phyloP scores from a whole-genome alignment of 2,329 filamentous ascomycete species.

The Neurospora crassa region DNA sequence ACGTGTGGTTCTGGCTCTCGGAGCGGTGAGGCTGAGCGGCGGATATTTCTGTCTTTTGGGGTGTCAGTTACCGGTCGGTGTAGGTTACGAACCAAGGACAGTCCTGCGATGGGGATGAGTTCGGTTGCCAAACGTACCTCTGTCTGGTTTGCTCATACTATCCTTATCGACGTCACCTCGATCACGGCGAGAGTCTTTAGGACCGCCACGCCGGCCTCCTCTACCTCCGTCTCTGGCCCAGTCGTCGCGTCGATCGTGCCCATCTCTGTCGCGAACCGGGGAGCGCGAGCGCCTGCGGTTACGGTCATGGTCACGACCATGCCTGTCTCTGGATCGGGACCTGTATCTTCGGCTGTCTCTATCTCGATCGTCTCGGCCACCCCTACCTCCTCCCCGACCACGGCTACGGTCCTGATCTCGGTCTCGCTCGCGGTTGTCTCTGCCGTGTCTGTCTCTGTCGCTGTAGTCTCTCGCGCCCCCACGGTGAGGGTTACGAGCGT shows the following conservation, averaged over 20 bases:
- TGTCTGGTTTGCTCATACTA: neutral
- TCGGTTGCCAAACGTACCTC: neutral
- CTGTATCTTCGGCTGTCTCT: slow-evolving; percentile 14
- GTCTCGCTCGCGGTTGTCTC: slow-evolving; percentile 1
- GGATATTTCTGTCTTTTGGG: neutral
- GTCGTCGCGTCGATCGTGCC: slow-evolving; percentile 7
- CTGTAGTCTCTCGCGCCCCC: slow-evolving; percentile 19
- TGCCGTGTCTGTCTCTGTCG: slow-evolving; percentile 10
- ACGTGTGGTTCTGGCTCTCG: neutral
- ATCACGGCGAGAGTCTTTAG: slow-evolving; percentile 1
- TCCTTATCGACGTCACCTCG: neutral
- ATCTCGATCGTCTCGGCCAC: slow-evolving; percentile 17
- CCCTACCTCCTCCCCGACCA: slow-evolving; percentile 15
- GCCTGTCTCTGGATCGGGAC: slow-evolving; percentile 9
- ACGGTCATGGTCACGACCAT: neutral
- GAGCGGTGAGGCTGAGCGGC: neutral
- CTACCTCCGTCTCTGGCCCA: slow-evolving; percentile 3
- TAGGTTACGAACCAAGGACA: neutral
- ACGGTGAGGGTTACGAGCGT: slow-evolving; percentile 4
- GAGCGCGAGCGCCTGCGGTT: slow-evolving; percentile 13
- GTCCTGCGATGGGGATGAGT: neutral
- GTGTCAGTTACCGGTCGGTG: neutral
- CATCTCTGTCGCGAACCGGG: slow-evolving; percentile 7
- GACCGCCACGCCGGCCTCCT: slow-evolving; percentile 7
- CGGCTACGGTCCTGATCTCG: slow-evolving; percentile 5